Percentiles rank a stretch among this genome's conserved stretches.
phyloP scores from a whole-genome alignment of 306 rosid genomes.

The Casuarina glauca region DNA sequence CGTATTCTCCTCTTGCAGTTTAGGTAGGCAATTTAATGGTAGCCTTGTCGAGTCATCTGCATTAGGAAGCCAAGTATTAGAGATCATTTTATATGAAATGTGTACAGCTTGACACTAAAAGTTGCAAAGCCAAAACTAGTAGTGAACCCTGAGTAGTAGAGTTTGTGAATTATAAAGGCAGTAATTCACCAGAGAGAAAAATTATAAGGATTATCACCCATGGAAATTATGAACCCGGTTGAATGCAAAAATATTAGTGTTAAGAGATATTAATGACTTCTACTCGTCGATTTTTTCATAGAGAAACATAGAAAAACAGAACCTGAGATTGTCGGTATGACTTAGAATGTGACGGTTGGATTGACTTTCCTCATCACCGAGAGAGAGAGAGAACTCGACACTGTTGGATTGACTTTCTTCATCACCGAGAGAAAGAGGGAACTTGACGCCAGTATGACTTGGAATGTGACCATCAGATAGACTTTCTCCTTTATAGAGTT shows the following conservation, averaged over 20 bases:
- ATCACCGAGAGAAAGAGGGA: not conserved
- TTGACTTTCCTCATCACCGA: not conserved
- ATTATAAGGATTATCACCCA: too few species aligned
- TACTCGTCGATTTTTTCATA: not conserved
- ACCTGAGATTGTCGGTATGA: conserved; percentile 20
- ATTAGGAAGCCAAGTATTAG: not conserved
- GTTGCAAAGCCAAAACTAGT: too few species aligned
- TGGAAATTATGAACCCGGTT: too few species aligned
- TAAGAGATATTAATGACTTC: not conserved
- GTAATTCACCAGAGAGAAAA: too few species aligned
- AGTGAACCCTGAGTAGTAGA: too few species aligned
- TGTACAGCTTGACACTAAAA: not conserved
- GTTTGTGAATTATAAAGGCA: too few species aligned
- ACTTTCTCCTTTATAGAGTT: not conserved
- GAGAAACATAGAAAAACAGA: not conserved
- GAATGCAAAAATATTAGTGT: too few species aligned
- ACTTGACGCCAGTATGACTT: not conserved
- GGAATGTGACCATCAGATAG: not conserved
- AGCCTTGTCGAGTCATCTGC: conserved; percentile 42
- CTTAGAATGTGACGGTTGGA: not conserved
- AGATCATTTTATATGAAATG: not conserved
- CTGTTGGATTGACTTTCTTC: not conserved
- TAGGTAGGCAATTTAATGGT: conserved; percentile 12
- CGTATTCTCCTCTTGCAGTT: not conserved
- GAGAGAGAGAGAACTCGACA: not conserved